Evolutionary conservation across 805 yeast genomes (phyloP).

Genomic region (Middelhovenomyces tepae): DNA sequence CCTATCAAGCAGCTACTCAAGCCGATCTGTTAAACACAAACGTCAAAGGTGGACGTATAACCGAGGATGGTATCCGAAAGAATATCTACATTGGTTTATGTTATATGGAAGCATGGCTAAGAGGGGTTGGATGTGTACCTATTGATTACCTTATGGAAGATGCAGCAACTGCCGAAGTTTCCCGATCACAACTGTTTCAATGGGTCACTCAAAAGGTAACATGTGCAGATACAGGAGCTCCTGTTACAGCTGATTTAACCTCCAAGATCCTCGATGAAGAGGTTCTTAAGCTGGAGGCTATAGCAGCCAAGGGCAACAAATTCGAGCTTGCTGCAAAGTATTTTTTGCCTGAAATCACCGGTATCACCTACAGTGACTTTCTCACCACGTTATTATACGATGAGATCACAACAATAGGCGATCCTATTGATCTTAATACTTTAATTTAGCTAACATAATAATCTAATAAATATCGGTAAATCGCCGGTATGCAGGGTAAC

Average conservation of each 20-base stretch:
- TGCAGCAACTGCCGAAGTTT: constrained; percentile 68
- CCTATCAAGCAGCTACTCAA: constrained; percentile 40
- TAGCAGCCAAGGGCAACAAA: constrained; percentile 37
- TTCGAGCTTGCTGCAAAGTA: constrained; percentile 46
- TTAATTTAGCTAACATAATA: too few species aligned
- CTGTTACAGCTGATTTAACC: constrained; percentile 42
- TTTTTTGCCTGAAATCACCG: constrained; percentile 51
- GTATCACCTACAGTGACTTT: constrained; percentile 51
- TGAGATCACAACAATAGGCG: constrained; percentile 32
- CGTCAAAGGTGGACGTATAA: constrained; percentile 47
- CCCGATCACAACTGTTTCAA: constrained; percentile 60
- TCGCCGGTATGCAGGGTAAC: too few species aligned
- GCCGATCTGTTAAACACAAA: constrained; percentile 50
- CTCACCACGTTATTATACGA: constrained; percentile 55
- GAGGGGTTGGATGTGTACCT: constrained; percentile 62
- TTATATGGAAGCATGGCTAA: constrained; percentile 64
- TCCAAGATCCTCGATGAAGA: constrained; percentile 45
- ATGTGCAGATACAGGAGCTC: constrained; percentile 41
- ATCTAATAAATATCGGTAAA: too few species aligned
- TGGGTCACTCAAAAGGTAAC: constrained; percentile 56
- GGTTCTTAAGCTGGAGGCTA: constrained; percentile 37
- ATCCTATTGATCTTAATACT: constrained; percentile 9
- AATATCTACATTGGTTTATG: constrained; percentile 54
- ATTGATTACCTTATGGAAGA: constrained; percentile 68
- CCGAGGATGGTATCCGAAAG: constrained; percentile 55